These are phyloP conservation scores for Diaporthe helianthi DNA, from an alignment of 2,329 filamentous ascomycete species.

Conservation along the genomic window DNA sequence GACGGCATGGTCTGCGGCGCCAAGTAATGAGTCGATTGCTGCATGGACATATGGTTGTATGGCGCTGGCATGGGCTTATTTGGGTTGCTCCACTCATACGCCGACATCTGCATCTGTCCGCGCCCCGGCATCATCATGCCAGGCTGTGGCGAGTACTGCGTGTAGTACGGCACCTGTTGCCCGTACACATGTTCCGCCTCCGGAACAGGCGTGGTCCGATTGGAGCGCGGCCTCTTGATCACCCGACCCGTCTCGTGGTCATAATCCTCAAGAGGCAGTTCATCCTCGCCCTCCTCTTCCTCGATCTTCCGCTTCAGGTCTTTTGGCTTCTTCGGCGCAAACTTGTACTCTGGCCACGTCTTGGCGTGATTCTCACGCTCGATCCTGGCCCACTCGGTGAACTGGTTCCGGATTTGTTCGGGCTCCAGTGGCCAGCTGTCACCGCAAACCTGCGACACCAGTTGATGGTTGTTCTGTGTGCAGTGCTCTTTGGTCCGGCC, in stretches of 20 bases:
- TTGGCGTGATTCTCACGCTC: slow-evolving; percentile 85
- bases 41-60: slow-evolving; percentile 43
- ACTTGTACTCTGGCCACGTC: slow-evolving; percentile 93
- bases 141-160: slow-evolving; percentile 35
- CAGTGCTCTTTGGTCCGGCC: slow-evolving; percentile 84
- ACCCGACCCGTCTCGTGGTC: slow-evolving; percentile 48
- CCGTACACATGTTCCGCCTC: slow-evolving; percentile 43
- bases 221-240: slow-evolving; percentile 42
- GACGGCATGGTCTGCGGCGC: slow-evolving; percentile 41
- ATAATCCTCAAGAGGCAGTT: slow-evolving; percentile 53
- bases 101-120: slow-evolving; percentile 39
- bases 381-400: slow-evolving; percentile 77
- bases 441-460: slow-evolving; percentile 88
- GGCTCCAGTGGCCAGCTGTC: slow-evolving; percentile 86
- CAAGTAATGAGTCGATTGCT: slow-evolving; percentile 30
- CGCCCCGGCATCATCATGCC: slow-evolving; percentile 36
- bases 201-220: slow-evolving; percentile 41
- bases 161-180: slow-evolving; percentile 36
- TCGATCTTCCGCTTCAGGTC: slow-evolving; percentile 46
- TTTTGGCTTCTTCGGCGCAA: slow-evolving; percentile 78
- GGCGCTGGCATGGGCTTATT: slow-evolving; percentile 47
- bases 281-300: slow-evolving; percentile 50
- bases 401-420: slow-evolving; percentile 73
- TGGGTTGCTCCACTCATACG: slow-evolving; percentile 46
- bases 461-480: slow-evolving; percentile 88